phyloP scores from a whole-genome alignment of 192 early-diverging fungal genomes.

The Linnemannia hyalina region DNA sequence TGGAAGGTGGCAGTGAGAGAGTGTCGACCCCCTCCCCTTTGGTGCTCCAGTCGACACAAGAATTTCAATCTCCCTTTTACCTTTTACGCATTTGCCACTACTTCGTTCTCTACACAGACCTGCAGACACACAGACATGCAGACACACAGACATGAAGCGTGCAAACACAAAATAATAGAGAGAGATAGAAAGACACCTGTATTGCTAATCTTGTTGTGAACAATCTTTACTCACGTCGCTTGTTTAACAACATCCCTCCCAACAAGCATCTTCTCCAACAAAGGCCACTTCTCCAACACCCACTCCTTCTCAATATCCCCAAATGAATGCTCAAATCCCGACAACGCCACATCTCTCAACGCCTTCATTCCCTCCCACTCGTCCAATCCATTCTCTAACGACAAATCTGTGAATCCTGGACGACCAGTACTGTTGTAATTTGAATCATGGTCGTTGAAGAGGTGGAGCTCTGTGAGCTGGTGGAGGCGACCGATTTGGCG shows the following conservation, averaged over 20 bases:
- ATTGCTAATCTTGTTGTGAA: too few species aligned
- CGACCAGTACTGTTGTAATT: neutral
- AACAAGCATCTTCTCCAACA: neutral
- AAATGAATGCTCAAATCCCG: neutral
- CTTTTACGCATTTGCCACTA: too few species aligned
- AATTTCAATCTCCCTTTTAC: too few species aligned
- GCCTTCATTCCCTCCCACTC: neutral
- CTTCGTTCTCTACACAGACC: too few species aligned
- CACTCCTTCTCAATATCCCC: neutral
- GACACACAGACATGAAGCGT: too few species aligned
- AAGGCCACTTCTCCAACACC: neutral
- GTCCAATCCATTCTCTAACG: neutral
- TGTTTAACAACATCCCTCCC: neutral
- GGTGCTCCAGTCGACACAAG: too few species aligned
- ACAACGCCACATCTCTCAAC: neutral
- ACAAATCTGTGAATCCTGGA: neutral
- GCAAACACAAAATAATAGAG: too few species aligned
- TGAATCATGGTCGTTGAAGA: neutral
- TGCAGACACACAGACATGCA: too few species aligned
- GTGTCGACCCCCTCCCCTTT: too few species aligned
- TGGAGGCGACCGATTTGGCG: neutral
- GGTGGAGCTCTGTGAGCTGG: neutral
- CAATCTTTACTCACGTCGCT: neutral
- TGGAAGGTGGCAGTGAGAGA: too few species aligned
- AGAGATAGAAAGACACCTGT: too few species aligned